Base-by-base conservation (phyloP, 2,329 filamentous ascomycete genomes). In the Calonectria montana region DNA sequence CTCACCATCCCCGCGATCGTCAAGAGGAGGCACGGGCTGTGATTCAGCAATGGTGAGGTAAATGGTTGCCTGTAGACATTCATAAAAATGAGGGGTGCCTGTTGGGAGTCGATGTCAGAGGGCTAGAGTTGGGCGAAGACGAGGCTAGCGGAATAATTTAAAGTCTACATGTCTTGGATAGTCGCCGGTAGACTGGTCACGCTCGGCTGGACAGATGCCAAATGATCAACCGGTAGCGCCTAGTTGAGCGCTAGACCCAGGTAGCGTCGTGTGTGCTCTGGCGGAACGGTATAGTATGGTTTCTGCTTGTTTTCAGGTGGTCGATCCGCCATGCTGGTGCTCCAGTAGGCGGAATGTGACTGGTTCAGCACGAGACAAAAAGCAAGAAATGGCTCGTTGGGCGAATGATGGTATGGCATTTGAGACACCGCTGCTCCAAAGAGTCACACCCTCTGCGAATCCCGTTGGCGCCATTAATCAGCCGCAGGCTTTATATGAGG, bases 401-500 rank as follows among this genome's bases (percentile, higher is more conserved):
- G 31, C 53, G 53, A 59, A 59, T 59, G 21, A 16, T 59, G 31
- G 31, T 21, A 59, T 39, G 53, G 13, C 31, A 59, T 59, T 21
- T 59, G 53, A 59, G 53, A 59, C 53, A 59, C 53, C 35, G 35
- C 31, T 59, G 53, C 16, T 3, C 31, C 23, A 23, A 59, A 16
- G 31, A 59, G 21, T 59, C 53, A 59, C 53, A 37, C 35, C 13
- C 31, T 39, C 53, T 59, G 31, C 53, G 53, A 59, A 59, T 59
- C 53, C 53, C 35, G 21, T 59, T 39, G 53, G 5, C n/a, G 53
- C 10, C 53, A 59, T 59, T 59, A 59, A 59, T 59, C 53, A 59
- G 53, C 53, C 31, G 18, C 21, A 4, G 53, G 21, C 21, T 31
- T 16, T 59, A 59, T 59, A 59, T 59, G 53, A 59, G 21, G 10